Base-by-base conservation (phyloP, 306 rosid species). In the Mimosa pudica region DNA sequence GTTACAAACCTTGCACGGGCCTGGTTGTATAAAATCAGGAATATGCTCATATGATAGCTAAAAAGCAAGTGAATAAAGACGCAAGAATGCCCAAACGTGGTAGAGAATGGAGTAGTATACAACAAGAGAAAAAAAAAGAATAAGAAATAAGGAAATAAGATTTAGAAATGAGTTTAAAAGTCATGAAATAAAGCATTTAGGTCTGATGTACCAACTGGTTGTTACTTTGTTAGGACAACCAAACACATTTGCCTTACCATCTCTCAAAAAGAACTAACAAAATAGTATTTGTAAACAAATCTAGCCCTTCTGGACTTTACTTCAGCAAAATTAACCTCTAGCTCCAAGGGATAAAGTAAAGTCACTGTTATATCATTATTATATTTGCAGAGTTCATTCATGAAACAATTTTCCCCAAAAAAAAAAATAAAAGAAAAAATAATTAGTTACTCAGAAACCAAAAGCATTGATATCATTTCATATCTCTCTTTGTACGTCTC, bases 171-270 rank as follows among this genome's bases (percentile, higher is more conserved):
- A 87, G 80, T 84, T 86, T 38, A 38, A 79, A 55, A 55, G 61
- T 55, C n/a, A n/a, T 73, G 88, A 48, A 77, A 6, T 82, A 84
- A 77, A 13, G 80, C 84, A 84, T 85, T 84, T 74, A 82, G 88
- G 83, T 88, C 81, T 74, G 92, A 81, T 84, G 78, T 74, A 92
- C 92, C 92, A 82, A 92, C 92, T 88, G 92, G 91, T 88, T n/a
- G 97, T 48, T 48, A 48, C 42, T 38, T 38, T 38, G 52, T 85
- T 92, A 85, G 80, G 91, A 92, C 84, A 86, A 86, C 92, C 91
- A 84, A 88, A 64, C 82, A 10, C 82, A 32, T 30, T 38, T 38
- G 5, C 5, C 47, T 61, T 75, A 16, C 83, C 71, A 82, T 80
- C 88, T 62, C 41, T 48, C 36, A 77, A 14, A 54, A 51, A 36